Evolutionary conservation across 257 asterid species (phyloP).

Genomic region (Forsythia viridissima): DNA sequence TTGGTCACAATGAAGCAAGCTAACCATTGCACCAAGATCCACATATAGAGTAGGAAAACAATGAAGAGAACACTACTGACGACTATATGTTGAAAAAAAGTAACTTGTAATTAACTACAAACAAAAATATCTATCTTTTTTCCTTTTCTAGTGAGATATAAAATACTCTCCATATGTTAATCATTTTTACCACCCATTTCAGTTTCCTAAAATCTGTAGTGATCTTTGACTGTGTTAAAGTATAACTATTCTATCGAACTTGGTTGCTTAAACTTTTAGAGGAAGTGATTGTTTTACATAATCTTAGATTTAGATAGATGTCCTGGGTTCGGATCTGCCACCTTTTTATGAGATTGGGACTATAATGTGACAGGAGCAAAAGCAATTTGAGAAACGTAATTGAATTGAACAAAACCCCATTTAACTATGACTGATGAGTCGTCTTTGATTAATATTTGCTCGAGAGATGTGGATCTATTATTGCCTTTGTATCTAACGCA

Average conservation of each 20-base stretch:
- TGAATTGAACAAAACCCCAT: too few relatives aligned
- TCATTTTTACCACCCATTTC: background rate
- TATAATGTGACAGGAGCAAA: too few relatives aligned
- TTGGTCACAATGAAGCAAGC: background rate
- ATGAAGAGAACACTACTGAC: background rate
- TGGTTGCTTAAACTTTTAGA: background rate
- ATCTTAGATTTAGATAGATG: background rate
- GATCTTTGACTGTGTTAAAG: background rate
- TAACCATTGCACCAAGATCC: background rate
- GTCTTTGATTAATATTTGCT: too few relatives aligned
- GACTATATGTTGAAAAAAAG: background rate
- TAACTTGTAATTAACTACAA: background rate
- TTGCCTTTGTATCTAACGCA: too few relatives aligned
- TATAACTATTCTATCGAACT: background rate
- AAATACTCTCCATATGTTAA: background rate
- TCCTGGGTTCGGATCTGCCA: background rate
- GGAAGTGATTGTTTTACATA: background rate
- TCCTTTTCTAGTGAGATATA: background rate
- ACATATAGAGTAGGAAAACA: background rate
- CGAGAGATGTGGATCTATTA: too few relatives aligned
- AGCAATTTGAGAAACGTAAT: too few relatives aligned
- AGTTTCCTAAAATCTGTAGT: background rate
- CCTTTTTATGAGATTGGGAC: background rate
- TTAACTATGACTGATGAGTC: too few relatives aligned
- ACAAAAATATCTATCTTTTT: background rate